phyloP scores from a whole-genome alignment of 768 basidiomycete species.

The Rossbeevera mucosa region DNA sequence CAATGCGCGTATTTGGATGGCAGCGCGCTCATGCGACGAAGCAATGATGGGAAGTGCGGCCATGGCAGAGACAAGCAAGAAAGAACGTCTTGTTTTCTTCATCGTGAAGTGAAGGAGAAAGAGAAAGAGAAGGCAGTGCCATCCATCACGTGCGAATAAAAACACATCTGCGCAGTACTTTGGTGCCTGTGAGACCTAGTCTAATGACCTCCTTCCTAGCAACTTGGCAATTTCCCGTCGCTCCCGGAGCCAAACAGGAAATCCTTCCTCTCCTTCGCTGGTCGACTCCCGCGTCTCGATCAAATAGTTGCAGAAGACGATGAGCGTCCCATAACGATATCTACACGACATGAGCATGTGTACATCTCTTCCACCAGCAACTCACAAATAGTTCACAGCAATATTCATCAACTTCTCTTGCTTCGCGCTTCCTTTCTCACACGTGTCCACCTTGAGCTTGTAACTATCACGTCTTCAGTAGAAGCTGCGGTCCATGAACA shows the following conservation, averaged over 20 bases:
- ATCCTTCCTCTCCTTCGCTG: constrained; percentile 38
- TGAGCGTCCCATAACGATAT: constrained; percentile 85
- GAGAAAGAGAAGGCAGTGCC: constrained; percentile 15
- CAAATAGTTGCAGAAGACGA: constrained; percentile 93
- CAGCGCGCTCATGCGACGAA: constrained; percentile 14
- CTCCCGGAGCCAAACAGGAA: constrained; percentile 79
- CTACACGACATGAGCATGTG: constrained; percentile 33
- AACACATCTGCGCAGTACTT: too few species aligned
- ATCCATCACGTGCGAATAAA: constrained; percentile 19
- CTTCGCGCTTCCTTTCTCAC: constrained; percentile 74
- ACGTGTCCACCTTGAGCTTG: constrained; percentile 84
- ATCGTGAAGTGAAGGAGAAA: constrained; percentile 16
- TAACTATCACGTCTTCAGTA: constrained; percentile 50
- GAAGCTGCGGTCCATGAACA: neutral
- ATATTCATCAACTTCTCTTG: constrained; percentile 68
- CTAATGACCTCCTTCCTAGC: constrained; percentile 63
- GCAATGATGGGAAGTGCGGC: constrained; percentile 24
- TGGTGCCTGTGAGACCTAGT: constrained; percentile 34
- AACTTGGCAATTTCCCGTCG: constrained; percentile 82
- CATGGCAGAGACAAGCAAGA: constrained; percentile 29
- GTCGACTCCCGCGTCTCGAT: constrained; percentile 57
- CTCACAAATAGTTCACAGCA: constrained; percentile 84
- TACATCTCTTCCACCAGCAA: constrained; percentile 18
- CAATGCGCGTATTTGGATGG: constrained; percentile 16
- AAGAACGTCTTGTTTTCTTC: constrained; percentile 19